phyloP scores from a whole-genome alignment of 768 basidiomycete species.

The Russula virescens region DNA sequence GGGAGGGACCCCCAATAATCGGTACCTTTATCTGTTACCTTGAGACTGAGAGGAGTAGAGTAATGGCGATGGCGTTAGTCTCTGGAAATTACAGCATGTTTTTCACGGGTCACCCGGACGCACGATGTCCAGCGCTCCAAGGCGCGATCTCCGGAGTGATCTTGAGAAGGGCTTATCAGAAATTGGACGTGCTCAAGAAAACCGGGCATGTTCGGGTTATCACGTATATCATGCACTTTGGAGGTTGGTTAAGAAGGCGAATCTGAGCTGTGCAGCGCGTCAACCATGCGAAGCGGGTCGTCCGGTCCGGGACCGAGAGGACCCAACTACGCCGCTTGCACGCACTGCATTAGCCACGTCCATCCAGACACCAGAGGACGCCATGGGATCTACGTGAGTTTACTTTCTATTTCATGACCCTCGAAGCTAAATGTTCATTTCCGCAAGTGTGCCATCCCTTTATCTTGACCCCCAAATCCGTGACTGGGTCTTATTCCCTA shows the following conservation, averaged over 20 bases:
- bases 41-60: not conserved
- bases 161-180: slow-evolving; percentile 14
- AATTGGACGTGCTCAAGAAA: slow-evolving; percentile 21
- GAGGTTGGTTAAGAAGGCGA: not conserved
- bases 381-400: slow-evolving; percentile 20
- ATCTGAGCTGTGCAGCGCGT: too few species aligned
- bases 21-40: slow-evolving; percentile 11
- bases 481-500: slow-evolving; percentile 92
- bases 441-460: slow-evolving; percentile 37
- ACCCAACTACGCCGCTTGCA: too few species aligned
- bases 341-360: not conserved
- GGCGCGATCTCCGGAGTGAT: slow-evolving; percentile 13
- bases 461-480: slow-evolving; percentile 95
- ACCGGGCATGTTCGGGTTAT: slow-evolving; percentile 3
- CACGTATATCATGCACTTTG: too few species aligned
- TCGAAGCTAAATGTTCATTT: slow-evolving; percentile 21
- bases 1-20: not conserved
- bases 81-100: not conserved
- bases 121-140: slow-evolving; percentile 22
- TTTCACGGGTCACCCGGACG: not conserved
- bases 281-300: not conserved
- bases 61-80: slow-evolving; percentile 4
- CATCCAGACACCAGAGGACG: not conserved
- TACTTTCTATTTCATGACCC: slow-evolving; percentile 22
- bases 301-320: not conserved